Evolutionary conservation across 139 green algal species (phyloP).

Genomic region (Marvania coccoides): DNA sequence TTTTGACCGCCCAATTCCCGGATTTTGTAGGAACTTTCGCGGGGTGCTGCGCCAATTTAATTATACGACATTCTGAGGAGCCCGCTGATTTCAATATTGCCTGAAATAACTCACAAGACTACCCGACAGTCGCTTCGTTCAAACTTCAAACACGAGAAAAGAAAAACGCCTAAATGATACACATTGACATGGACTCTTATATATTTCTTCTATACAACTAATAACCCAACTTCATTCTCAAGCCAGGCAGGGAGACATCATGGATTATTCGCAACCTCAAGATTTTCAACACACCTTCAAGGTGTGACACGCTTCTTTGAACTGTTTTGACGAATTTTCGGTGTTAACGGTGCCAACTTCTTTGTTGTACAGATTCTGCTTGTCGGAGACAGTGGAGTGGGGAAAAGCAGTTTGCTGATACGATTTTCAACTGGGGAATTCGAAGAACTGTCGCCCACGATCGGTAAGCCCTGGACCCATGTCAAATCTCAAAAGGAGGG

Average conservation of each 20-base stretch:
- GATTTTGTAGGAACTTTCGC: no score
- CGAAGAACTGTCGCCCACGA: slow-evolving; percentile 73
- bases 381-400: slow-evolving; percentile 84
- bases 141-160: neutral
- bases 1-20: no score
- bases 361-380: slow-evolving; percentile 63
- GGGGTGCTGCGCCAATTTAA: no score
- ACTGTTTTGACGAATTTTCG: neutral
- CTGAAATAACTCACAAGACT: no score
- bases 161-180: neutral
- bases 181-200: no score
- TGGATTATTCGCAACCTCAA: no score
- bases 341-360: neutral
- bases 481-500: neutral
- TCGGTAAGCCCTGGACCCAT: slow-evolving; percentile 38
- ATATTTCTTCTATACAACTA: no score
- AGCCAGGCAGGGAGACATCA: no score
- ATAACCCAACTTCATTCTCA: no score
- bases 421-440: slow-evolving; percentile 80
- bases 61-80: no score
- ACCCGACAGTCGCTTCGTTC: no score
- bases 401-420: slow-evolving; percentile 83
- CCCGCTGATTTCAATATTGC: no score
- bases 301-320: slow-evolving; percentile 15
- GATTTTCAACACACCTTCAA: slow-evolving; percentile 66